phyloP scores from a whole-genome alignment of 805 yeast species.

The Yamadazyma akitaensis region DNA sequence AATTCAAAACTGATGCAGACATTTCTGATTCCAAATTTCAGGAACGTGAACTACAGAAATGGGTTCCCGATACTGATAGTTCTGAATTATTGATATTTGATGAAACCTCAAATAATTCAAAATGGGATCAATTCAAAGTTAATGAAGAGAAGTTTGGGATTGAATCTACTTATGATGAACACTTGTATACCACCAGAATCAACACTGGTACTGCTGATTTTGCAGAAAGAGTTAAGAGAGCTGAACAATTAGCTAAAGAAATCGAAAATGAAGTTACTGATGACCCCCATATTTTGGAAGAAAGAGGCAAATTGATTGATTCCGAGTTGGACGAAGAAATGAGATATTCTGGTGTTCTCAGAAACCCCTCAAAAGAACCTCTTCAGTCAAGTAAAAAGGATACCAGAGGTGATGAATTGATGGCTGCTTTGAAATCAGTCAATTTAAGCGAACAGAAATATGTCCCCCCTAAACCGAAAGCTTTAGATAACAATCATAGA shows the following conservation, averaged over 20 bases:
- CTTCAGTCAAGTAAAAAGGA: conserved; percentile 6
- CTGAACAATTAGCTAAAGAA: conserved; percentile 78
- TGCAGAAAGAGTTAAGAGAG: conserved; percentile 58
- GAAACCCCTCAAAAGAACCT: conserved; percentile 22
- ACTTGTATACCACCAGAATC: conserved; percentile 77
- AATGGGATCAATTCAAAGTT: conserved; percentile 95
- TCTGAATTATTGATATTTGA: conserved; percentile 28
- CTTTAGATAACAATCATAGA: conserved; percentile 43
- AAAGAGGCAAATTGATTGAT: conserved; percentile 81
- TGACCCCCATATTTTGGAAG: conserved; percentile 85
- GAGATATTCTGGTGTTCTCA: conserved; percentile 87
- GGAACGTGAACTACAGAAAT: conserved; percentile 75
- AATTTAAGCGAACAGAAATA: conserved; percentile 37
- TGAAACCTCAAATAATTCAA: conserved; percentile 20
- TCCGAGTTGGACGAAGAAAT: conserved; percentile 90
- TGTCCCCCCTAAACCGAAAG: conserved; percentile 56
- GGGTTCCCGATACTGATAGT: conserved; percentile 59
- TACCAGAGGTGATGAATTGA: conserved; percentile 44
- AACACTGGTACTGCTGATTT: conserved; percentile 72
- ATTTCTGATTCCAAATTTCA: conserved; percentile 53
- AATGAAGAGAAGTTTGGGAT: conserved; percentile 88
- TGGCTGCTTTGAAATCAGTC: conserved; percentile 44
- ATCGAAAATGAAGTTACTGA: conserved; percentile 69
- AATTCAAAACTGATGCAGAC: conserved; percentile 81
- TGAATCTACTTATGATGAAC: conserved; percentile 79